Base-by-base conservation (phyloP, 106 monocot genomes). In the Iris macrosiphon region DNA sequence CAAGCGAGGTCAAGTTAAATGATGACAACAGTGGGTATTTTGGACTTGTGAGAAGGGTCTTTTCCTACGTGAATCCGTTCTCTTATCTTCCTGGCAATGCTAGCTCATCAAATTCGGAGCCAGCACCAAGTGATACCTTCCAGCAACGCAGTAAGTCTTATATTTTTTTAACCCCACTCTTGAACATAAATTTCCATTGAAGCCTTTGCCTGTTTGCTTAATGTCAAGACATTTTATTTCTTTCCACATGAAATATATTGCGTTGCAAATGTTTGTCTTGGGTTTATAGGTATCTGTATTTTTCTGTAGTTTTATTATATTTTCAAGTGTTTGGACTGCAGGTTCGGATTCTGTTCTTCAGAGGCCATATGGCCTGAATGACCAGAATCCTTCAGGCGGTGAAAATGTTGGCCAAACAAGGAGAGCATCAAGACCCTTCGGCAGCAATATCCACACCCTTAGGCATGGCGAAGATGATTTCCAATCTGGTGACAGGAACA, bases 371-470 rank as follows among this genome's bases (percentile, higher is more conserved):
- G 38, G 40, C 22, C 32, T 33, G 20, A 55, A 26, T 53, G 23
- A 14, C 4, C 42, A 37, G 21, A 40, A 25, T 45, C 62, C 64
- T 27, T 28, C 58, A 37, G 5, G 53, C 2, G 49, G 49, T 50
- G 45, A 71, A 4, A 66, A 10, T 53, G 6, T 27, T 14, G 39
- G 55, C 24, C 67, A 38, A 11, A 24, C 25, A 5, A 52, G 59
- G 24, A 59, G 58, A 46, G 20, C 70, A 28, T 51, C 82, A 0
- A 75, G 70, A 49, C 66, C 72, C 46, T 78, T 72, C 61, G 78
- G 81, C 15, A 81, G 81, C 70, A 94, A 94, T 55, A 76, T 94
- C 38, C 93, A 81, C 45, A 94, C 88, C 14, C 68, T 94, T 16
- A 80, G 79, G 25, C 67, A 76, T 21, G 57, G 84, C 40, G 77